Evolutionary conservation across 129 eudicot genomes (phyloP), one percentile per base, ranked within the genome.

Genomic region (Pulicaria dysenterica): DNA sequence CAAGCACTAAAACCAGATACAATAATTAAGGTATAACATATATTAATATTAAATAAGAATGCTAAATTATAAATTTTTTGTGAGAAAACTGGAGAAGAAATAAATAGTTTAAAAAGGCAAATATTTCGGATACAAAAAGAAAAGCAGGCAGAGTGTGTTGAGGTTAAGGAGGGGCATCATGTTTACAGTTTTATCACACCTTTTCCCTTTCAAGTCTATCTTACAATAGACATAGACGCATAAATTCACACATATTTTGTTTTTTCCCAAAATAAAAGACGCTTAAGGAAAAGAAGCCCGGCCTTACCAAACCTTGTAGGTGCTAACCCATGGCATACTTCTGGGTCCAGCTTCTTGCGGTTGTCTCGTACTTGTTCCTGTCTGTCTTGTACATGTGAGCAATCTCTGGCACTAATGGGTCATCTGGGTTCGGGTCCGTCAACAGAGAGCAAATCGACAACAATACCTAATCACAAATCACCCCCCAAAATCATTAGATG

Each of bases 271-370:
- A 72, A 15, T 49, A 73, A 62, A 50, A 58, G 44, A n/a, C 47
- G 45, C 61, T 46, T 60, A 68, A 68, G 62, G 50, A 70, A 69
- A 70, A 55, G 54, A 31, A 12, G 44, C 78, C 70, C 71, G 47
- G 60, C 50, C 77, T 73, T 73, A 59, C 31, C 58, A 45, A 38
- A 53, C 63, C 69, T 61, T 69, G 49, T 42, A 65, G 63, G 11
- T 49, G 59, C 70, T 73, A 73, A 55, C 78, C 78, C 85, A 81
- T 81, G 63, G 85, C 82, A 58, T 77, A 82, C 61, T 77, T 82
- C 53, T 82, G 85, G 47, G 85, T 82, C 85, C 85, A 82, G 61
- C 85, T 82, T 15, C 76, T 79, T 43, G 85, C 85, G 46, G 79
- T 76, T 5, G 79, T 58, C 77, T 82, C 86, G 10, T 82, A 82